These are phyloP conservation scores for Alternaria triticimaculans DNA, from an alignment of 2,329 filamentous ascomycete species.

Conservation along the genomic window DNA sequence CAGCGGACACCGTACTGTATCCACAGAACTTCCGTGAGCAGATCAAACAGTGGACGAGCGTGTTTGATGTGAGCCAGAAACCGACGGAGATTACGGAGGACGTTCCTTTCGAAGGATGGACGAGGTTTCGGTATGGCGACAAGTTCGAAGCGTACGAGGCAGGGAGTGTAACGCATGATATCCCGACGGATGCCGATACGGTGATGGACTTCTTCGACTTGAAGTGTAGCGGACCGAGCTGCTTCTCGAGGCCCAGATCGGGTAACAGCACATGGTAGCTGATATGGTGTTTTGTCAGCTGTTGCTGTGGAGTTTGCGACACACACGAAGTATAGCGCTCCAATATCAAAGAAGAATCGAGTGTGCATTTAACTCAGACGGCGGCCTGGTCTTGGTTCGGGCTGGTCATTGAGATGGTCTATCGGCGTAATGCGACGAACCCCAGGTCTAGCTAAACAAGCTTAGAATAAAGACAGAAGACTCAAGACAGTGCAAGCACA, in stretches of 20 bases:
- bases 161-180: slow-evolving; percentile 37
- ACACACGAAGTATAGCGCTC: background rate
- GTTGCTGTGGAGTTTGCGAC: background rate
- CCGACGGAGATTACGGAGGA: slow-evolving; percentile 30
- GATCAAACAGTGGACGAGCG: slow-evolving; percentile 45
- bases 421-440: background rate
- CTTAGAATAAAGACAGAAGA: background rate
- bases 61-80: slow-evolving; percentile 34
- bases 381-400: background rate
- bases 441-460: background rate
- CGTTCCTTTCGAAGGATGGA: slow-evolving; percentile 42
- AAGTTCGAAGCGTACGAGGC: slow-evolving; percentile 45
- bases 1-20: slow-evolving; percentile 33
- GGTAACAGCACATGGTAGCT: background rate
- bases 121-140: slow-evolving; percentile 34
- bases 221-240: slow-evolving; percentile 26
- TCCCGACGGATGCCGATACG: slow-evolving; percentile 39
- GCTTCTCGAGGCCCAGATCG: slow-evolving; percentile 21
- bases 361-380: background rate
- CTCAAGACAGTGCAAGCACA: background rate
- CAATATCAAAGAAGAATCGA: background rate
- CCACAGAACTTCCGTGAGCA: slow-evolving; percentile 44
- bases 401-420: background rate
- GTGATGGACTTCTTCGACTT: slow-evolving; percentile 45
- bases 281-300: background rate